Conservation (phyloP, 2,329 filamentous ascomycete species). For the Rhexocercosporidium sp. region DNA sequence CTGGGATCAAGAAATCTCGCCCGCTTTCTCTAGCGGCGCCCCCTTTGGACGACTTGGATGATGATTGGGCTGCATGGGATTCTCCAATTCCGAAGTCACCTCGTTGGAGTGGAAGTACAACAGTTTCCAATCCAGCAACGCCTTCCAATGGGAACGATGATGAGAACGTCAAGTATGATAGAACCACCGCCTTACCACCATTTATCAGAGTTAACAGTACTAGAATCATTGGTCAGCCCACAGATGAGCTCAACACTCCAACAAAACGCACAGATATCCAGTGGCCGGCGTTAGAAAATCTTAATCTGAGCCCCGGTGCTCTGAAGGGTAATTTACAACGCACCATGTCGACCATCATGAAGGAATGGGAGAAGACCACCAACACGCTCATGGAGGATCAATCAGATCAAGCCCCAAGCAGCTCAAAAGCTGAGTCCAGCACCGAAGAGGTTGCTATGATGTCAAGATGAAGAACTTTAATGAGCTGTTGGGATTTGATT, state of each 20-base stretch:
- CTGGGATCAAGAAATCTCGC: slow-evolving; percentile 32
- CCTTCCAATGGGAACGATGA: slow-evolving; percentile 35
- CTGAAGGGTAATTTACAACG: slow-evolving; percentile 79
- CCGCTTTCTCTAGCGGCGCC: slow-evolving; percentile 36
- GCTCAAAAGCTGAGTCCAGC: slow-evolving; percentile 31
- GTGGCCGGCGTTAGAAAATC: slow-evolving; percentile 53
- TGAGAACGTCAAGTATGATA: slow-evolving; percentile 36
- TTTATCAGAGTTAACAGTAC: slow-evolving; percentile 26
- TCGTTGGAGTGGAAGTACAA: slow-evolving; percentile 64
- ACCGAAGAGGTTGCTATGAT: slow-evolving; percentile 40
- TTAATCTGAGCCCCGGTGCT: slow-evolving; percentile 64
- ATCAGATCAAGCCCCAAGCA: slow-evolving; percentile 25
- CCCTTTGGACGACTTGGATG: slow-evolving; percentile 50
- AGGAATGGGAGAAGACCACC: slow-evolving; percentile 86
- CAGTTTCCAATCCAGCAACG: slow-evolving; percentile 36
- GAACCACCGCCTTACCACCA: slow-evolving; percentile 1
- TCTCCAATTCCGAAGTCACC: slow-evolving; percentile 58
- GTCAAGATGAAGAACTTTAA: slow-evolving; percentile 28
- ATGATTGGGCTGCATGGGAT: slow-evolving; percentile 71
- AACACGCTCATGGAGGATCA: slow-evolving; percentile 54
- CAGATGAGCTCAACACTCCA: slow-evolving; percentile 29
- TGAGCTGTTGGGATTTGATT: background rate
- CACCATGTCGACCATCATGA: slow-evolving; percentile 85
- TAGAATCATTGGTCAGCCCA: slow-evolving; percentile 32
- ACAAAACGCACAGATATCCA: slow-evolving; percentile 45